Percentiles rank a stretch among this genome's conserved stretches.
Evolutionary conservation across 106 monocot genomes (phyloP).

Genomic region (Narthecium ossifragum): DNA sequence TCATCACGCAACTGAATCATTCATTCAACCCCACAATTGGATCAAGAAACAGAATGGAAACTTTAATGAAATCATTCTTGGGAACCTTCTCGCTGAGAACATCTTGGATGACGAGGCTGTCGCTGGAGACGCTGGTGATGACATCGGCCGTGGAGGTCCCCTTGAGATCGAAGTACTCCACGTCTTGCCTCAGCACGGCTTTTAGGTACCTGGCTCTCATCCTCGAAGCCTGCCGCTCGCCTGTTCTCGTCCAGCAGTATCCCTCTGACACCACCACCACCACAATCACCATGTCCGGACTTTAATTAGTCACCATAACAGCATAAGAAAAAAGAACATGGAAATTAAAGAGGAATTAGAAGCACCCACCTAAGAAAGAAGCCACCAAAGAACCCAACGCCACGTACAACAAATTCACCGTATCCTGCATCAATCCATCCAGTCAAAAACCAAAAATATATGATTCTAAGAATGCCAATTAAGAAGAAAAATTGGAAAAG

Average conservation of each 20-base stretch:
- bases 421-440: no score
- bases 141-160: constrained; percentile 32
- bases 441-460: background rate
- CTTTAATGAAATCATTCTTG: no score
- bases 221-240: constrained; percentile 44
- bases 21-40: no score
- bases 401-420: constrained; percentile 30
- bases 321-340: background rate
- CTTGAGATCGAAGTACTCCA: constrained; percentile 53
- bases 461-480: background rate
- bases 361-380: constrained; percentile 29
- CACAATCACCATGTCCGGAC: no score
- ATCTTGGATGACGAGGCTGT: no score
- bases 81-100: no score
- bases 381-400: constrained; percentile 22
- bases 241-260: constrained; percentile 64
- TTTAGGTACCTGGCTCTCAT: constrained; percentile 51
- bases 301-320: no score
- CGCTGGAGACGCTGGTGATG: no score
- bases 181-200: constrained; percentile 54
- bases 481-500: background rate
- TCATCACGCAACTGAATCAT: no score
- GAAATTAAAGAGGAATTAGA: background rate
- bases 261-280: constrained; percentile 26
- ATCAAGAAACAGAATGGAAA: no score